Percentiles rank a stretch among this genome's conserved stretches.
Conservation (phyloP, 805 yeast genomes). For the Priceomyces melissophilus region DNA sequence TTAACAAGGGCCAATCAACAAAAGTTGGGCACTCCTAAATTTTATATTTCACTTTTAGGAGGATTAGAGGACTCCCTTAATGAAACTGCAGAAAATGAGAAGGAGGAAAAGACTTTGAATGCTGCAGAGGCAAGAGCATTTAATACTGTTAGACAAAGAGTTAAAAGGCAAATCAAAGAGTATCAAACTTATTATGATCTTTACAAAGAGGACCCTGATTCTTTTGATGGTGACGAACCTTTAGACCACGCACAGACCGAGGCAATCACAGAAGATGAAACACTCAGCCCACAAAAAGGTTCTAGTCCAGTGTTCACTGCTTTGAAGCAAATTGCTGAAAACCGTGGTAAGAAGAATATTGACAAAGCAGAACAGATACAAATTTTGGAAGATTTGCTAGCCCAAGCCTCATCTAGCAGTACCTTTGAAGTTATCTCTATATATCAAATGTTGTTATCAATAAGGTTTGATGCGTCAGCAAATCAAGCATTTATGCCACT, state of each 20-base stretch:
- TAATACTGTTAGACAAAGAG: conserved; percentile 84
- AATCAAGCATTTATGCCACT: conserved; percentile 70
- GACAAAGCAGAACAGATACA: conserved; percentile 77
- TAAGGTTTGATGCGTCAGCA: conserved; percentile 78
- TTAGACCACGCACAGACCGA: conserved; percentile 31
- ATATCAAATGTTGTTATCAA: conserved; percentile 77
- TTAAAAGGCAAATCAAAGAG: conserved; percentile 74
- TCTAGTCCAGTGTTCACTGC: conserved; percentile 61
- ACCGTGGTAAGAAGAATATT: conserved; percentile 93
- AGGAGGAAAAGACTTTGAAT: conserved; percentile 67
- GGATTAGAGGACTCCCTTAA: conserved; percentile 67
- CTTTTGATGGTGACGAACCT: conserved; percentile 58
- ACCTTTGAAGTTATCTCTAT: conserved; percentile 78
- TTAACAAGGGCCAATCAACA: conserved; percentile 73
- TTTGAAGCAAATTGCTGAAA: conserved; percentile 71
- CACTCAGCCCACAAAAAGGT: conserved; percentile 36
- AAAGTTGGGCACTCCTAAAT: conserved; percentile 67
- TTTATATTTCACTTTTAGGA: conserved; percentile 64
- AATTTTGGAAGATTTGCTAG: conserved; percentile 61
- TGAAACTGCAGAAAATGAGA: conserved; percentile 50
- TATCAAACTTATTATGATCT: conserved; percentile 54
- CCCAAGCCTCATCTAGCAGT: conserved; percentile 17
- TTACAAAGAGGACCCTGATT: conserved; percentile 68
- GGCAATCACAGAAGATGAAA: conserved; percentile 30
- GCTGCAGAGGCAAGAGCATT: conserved; percentile 82